Base-by-base conservation (phyloP, 805 yeast genomes). In the Myxozyma mucilagina region DNA sequence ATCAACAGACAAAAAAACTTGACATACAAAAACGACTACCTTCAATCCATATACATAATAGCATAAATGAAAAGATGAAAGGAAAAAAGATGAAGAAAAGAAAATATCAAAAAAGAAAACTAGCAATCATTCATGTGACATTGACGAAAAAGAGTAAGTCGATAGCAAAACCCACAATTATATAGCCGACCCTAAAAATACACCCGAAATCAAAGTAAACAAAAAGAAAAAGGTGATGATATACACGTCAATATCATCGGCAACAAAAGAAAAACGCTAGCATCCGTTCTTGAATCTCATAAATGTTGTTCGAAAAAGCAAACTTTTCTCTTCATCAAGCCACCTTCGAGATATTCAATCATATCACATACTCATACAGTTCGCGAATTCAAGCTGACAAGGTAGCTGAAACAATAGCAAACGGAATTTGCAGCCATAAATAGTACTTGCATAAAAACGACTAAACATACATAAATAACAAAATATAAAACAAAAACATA, bases 31-130 rank as follows among this genome's bases (percentile, higher is more conserved):
- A 24, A 24, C 29, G 20, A 44, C 34, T 47, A n/a, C 29, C 4
- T 24, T 24, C 29, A 24, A 53, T 44, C 44, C 44, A 66, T 31
- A 56, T 34, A 47, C 16, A 20, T 36, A 20, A 36, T 20, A 35
- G 32, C 36, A 36, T 20, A 49, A 11, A 36, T 18, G 18, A 9
- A 49, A 16, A 49, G 9, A 11, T 11, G 38, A 38, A 35, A 35
- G 14, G 31, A 35, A 20, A 36, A 35, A 29, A 61, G 61, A 58
- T 61, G 58, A 54, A 63, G 63, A 60, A 56, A 64, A 41, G 10
- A 41, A n/a, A 41, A 41, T 41, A 41, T 41, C 45, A 41, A 20
- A n/a, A 59, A 42, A 62, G 58, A 43, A 41, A 47, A 58, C 56
- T 57, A 43, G 42, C 49, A 50, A 49, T 50, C 43, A 53, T 45